These are phyloP conservation scores for Rhazya stricta DNA, from an alignment of 257 asterid species.

Conservation along the genomic window DNA sequence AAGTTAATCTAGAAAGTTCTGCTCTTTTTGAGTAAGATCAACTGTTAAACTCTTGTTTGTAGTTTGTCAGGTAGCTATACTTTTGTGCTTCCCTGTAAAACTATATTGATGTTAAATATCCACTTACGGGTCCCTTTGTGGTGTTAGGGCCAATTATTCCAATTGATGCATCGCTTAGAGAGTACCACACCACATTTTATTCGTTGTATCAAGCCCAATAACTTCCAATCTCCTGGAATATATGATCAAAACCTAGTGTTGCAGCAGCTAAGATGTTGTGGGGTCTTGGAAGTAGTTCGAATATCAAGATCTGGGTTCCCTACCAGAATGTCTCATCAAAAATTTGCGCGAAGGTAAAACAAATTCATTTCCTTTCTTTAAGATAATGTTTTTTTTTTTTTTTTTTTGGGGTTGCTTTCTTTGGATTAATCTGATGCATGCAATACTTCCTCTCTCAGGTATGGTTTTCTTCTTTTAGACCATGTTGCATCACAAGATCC, in stretches of 20 bases:
- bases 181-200: slow-evolving; percentile 93
- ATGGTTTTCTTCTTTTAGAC: slow-evolving; percentile 87
- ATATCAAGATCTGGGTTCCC: slow-evolving; percentile 99
- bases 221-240: slow-evolving; percentile 70
- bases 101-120: neutral
- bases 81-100: neutral
- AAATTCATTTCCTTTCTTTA: slow-evolving; percentile 1
- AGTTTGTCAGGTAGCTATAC: neutral
- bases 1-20: neutral
- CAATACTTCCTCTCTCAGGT: slow-evolving; percentile 47
- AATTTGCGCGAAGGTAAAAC: slow-evolving; percentile 81
- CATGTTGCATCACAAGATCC: slow-evolving; percentile 97
- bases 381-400: neutral
- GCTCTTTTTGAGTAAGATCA: neutral
- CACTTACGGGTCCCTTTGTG: slow-evolving; percentile 7
- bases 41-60: neutral
- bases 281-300: slow-evolving; percentile 96
- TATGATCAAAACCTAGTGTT: slow-evolving; percentile 80
- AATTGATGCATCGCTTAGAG: slow-evolving; percentile 91
- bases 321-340: slow-evolving; percentile 89
- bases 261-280: slow-evolving; percentile 94
- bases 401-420: neutral
- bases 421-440: slow-evolving; percentile 4
- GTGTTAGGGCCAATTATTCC: slow-evolving; percentile 77
- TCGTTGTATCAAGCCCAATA: slow-evolving; percentile 96